Evolutionary conservation across 2,329 filamentous ascomycete species (phyloP), one percentile per base, ranked within the genome.

Genomic region (Rhynchosporium secalis): DNA sequence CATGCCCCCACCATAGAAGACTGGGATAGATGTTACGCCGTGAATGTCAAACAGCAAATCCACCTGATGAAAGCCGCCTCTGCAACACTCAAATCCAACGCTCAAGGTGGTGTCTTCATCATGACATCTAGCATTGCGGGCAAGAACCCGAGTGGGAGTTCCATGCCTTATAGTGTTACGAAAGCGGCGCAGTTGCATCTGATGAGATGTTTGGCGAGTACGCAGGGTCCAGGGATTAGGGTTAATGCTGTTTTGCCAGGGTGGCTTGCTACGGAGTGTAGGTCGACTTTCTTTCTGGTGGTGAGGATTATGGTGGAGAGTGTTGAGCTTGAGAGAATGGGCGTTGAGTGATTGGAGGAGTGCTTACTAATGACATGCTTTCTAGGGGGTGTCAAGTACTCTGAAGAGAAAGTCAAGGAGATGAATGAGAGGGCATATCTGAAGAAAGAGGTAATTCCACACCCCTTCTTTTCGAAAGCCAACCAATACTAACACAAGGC

Each of bases 161-260:
- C 45, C 43, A 47, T 71, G 60, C 68, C 62, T 28, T 70, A 69
- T 64, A 82, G 80, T 29, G 70, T 73, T 4, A 72, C 69, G 3
- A 74, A 74, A 80, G 80, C 51, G 68, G 81, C 63, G 72, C 77
- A 84, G 62, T 75, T 90, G 58, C 87, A 90, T 74, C 75, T 89
- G 51, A 86, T 86, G 77, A 87, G 86, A 70, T 84, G 84, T 62
- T 75, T 90, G 47, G 87, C 87, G 3, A 77, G 81, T 59, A 84
- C 83, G 13, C 81, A 87, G 66, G 86, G 86, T 0, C 77, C 80
- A 1, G 87, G 87, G 73, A 77, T 88, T 28, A 77, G 87, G 47
- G 79, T 87, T 36, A 90, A 90, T 73, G 84, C 85, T 46, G 81
- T 90, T 1, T 76, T 85, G 58, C 87, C 87, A 0, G 86, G 86